A percentile compares a stretch with the other conserved stretches of the same genome.
Evolutionary conservation across 345 rosid genomes (phyloP).

Genomic region (Lumnitzera littorea): DNA sequence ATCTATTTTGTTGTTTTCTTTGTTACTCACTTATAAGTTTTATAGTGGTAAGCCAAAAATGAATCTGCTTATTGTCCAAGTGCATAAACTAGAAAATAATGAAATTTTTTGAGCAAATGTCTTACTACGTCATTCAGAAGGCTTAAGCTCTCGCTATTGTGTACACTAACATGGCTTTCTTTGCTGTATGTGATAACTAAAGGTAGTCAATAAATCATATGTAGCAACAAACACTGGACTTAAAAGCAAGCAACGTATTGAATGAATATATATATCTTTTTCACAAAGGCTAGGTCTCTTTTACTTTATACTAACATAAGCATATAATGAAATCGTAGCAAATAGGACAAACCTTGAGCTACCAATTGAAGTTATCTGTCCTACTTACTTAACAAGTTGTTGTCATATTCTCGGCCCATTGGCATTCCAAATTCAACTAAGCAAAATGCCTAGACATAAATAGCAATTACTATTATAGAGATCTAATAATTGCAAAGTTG

Average conservation of each 20-base stretch:
- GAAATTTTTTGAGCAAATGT: conserved; percentile 4
- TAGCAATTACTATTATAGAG: no score
- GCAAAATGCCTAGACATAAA: no score
- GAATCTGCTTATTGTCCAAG: background rate
- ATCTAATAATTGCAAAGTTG: no score
- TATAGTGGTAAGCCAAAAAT: background rate
- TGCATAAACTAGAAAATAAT: conserved; percentile 2
- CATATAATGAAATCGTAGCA: no score
- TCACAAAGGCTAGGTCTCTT: no score
- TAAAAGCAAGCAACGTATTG: background rate
- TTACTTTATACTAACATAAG: no score
- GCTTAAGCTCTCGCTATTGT: conserved; percentile 26
- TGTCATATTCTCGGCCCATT: no score
- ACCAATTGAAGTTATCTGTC: no score
- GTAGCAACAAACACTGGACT: background rate
- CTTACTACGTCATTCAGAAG: conserved; percentile 51
- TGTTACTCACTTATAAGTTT: background rate
- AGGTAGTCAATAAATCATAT: background rate
- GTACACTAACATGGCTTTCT: conserved; percentile 35
- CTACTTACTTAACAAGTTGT: no score
- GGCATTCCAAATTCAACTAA: no score
- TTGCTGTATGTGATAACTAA: conserved; percentile 38
- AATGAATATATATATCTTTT: background rate
- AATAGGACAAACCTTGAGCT: no score
- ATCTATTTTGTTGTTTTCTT: no score